phyloP scores from a whole-genome alignment of 1,139 yeast species.

The Saccharomycopsis hybrid region DNA sequence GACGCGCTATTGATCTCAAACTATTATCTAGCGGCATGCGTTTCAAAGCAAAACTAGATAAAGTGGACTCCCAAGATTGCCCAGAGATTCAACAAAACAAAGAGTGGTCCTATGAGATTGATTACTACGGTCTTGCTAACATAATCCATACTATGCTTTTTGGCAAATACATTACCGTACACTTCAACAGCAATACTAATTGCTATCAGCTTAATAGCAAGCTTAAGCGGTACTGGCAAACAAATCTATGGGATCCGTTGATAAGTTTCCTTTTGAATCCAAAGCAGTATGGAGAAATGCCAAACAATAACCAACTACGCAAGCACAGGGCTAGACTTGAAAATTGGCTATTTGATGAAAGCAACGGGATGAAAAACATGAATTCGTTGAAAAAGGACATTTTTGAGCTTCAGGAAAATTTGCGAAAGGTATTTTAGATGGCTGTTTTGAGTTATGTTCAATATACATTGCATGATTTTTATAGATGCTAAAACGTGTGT shows the following conservation, averaged over 20 bases:
- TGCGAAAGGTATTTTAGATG: too few relatives aligned
- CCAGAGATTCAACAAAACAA: conserved; percentile 56
- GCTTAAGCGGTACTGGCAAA: conserved; percentile 75
- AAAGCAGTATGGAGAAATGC: conserved; percentile 30
- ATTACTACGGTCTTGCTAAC: conserved; percentile 79
- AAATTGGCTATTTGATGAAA: conserved; percentile 33
- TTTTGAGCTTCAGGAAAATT: too few relatives aligned
- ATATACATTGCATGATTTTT: too few relatives aligned
- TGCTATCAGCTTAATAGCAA: conserved; percentile 36
- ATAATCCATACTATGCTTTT: conserved; percentile 67
- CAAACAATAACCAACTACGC: conserved; percentile 30
- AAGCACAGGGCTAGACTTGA: conserved; percentile 40
- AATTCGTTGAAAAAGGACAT: conserved; percentile 2
- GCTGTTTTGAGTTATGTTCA: too few relatives aligned
- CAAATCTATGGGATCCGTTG: conserved; percentile 61
- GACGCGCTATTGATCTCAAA: conserved; percentile 69
- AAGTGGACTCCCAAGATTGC: conserved; percentile 57
- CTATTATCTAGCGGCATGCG: conserved; percentile 45
- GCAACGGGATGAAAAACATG: conserved; percentile 2
- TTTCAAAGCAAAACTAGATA: conserved; percentile 55
- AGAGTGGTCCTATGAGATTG: conserved; percentile 79
- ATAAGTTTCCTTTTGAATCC: conserved; percentile 66
- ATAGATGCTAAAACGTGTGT: too few relatives aligned
- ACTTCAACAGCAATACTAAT: conserved; percentile 24
- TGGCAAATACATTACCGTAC: conserved; percentile 50